Percentiles rank a stretch among this genome's conserved stretches.
phyloP scores from a whole-genome alignment of 495 filamentous ascomycete genomes.

The Penicillium odoratum region DNA sequence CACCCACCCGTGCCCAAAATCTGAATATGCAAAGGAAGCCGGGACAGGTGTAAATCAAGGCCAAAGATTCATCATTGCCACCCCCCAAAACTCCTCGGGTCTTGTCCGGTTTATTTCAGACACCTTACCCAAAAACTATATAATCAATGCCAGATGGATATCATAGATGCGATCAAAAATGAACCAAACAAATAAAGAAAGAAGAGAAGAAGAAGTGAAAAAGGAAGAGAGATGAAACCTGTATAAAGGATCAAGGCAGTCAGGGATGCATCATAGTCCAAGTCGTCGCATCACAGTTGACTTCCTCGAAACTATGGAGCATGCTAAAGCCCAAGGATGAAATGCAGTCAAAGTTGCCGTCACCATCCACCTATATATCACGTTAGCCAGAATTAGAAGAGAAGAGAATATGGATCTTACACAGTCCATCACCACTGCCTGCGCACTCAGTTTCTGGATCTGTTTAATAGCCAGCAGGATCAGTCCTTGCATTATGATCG shows the following conservation, averaged over 20 bases:
- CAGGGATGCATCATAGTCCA: constrained; percentile 58
- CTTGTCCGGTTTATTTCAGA: constrained; percentile 13
- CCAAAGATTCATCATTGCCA: background rate
- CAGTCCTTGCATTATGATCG: constrained; percentile 74
- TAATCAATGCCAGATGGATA: constrained; percentile 30
- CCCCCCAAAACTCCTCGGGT: background rate
- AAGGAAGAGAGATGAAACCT: constrained; percentile 5
- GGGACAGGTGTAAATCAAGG: background rate
- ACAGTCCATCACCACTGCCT: constrained; percentile 72
- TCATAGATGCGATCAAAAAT: constrained; percentile 26
- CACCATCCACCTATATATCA: constrained; percentile 59
- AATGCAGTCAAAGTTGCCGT: constrained; percentile 69
- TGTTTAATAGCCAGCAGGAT: constrained; percentile 79
- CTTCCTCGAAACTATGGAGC: constrained; percentile 76
- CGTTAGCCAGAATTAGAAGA: constrained; percentile 19
- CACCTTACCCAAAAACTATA: constrained; percentile 3
- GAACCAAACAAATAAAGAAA: constrained; percentile 9
- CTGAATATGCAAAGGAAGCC: constrained; percentile 4
- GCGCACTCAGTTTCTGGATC: constrained; percentile 72
- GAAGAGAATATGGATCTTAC: constrained; percentile 45
- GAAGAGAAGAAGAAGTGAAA: constrained; percentile 1
- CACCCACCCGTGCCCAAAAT: constrained; percentile 11
- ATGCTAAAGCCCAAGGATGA: constrained; percentile 75
- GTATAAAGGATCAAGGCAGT: background rate
- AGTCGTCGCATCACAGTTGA: constrained; percentile 71